Evolutionary conservation across 768 basidiomycete genomes (phyloP).

Genomic region (Lactifluus hygrophoroides): DNA sequence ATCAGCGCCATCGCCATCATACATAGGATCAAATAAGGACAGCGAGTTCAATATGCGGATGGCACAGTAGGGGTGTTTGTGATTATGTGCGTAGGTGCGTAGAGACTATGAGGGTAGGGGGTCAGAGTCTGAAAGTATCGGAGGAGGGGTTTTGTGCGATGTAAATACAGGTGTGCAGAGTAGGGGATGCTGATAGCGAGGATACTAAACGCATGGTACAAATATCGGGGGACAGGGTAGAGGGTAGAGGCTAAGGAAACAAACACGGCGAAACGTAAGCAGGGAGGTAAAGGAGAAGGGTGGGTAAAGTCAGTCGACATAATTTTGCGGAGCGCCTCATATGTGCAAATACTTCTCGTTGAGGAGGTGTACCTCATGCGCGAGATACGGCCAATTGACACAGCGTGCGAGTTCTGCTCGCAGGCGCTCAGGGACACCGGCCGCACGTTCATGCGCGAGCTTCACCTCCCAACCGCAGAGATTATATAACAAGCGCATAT

Average conservation of each 20-base stretch:
- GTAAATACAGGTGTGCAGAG: not conserved
- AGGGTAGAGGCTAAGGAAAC: conserved; percentile 5
- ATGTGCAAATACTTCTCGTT: conserved; percentile 71
- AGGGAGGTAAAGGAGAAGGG: not conserved
- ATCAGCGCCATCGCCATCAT: not conserved
- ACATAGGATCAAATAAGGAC: not conserved
- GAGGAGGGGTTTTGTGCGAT: conserved; percentile 2
- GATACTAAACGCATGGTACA: conserved; percentile 17
- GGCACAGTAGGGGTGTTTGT: not conserved
- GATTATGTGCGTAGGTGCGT: not conserved
- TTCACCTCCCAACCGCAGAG: conserved; percentile 91
- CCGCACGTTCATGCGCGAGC: conserved; percentile 70
- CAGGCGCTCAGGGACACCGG: conserved; percentile 40
- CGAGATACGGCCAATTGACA: conserved; percentile 77
- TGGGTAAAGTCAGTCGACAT: not conserved
- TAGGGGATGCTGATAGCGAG: not conserved
- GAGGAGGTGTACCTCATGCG: conserved; percentile 74
- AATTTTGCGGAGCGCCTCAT: not conserved
- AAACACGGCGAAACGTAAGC: conserved; percentile 1
- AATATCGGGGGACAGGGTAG: conserved; percentile 10
- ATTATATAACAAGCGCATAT: conserved; percentile 92
- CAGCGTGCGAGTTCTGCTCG: conserved; percentile 55
- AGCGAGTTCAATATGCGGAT: not conserved
- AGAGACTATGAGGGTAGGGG: not conserved
- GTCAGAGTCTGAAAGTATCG: not conserved